Evolutionary conservation across 1,139 yeast species (phyloP).

Genomic region (Suhomyces yuchorum): DNA sequence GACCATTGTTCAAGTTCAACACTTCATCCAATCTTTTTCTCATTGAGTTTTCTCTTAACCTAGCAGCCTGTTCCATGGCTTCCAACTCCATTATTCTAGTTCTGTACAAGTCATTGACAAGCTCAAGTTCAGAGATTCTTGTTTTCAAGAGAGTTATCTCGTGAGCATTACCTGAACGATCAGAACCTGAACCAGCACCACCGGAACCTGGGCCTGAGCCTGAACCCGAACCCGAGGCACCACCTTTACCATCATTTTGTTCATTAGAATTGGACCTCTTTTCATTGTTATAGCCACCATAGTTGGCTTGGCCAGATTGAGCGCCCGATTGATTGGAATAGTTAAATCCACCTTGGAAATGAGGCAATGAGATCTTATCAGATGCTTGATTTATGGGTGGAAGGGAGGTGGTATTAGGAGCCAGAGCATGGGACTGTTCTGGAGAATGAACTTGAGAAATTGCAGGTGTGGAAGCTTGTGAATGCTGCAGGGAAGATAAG

Average conservation of each 20-base stretch:
- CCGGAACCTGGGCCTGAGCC: slow-evolving; percentile 19
- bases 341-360: slow-evolving; percentile 25
- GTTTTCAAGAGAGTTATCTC: slow-evolving; percentile 63
- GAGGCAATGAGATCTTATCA: slow-evolving; percentile 14
- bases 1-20: slow-evolving; percentile 15
- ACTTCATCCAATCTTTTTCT: slow-evolving; percentile 53
- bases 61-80: slow-evolving; percentile 61
- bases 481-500: slow-evolving; percentile 17
- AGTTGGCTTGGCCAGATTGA: slow-evolving; percentile 15
- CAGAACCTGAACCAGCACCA: slow-evolving; percentile 16
- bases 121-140: slow-evolving; percentile 83
- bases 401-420: slow-evolving; percentile 21
- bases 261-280: neutral
- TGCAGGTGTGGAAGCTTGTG: slow-evolving; percentile 17
- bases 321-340: slow-evolving; percentile 14
- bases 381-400: slow-evolving; percentile 41
- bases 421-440: slow-evolving; percentile 16
- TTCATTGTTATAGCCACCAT: slow-evolving; percentile 2
- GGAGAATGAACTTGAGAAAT: slow-evolving; percentile 25
- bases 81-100: slow-evolving; percentile 83
- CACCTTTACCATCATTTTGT: slow-evolving; percentile 16
- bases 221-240: slow-evolving; percentile 17
- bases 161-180: slow-evolving; percentile 22
- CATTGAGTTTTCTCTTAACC: slow-evolving; percentile 53
- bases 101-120: slow-evolving; percentile 83